phyloP scores from a whole-genome alignment of 257 asterid species.

The Primulina huaijiensis region DNA sequence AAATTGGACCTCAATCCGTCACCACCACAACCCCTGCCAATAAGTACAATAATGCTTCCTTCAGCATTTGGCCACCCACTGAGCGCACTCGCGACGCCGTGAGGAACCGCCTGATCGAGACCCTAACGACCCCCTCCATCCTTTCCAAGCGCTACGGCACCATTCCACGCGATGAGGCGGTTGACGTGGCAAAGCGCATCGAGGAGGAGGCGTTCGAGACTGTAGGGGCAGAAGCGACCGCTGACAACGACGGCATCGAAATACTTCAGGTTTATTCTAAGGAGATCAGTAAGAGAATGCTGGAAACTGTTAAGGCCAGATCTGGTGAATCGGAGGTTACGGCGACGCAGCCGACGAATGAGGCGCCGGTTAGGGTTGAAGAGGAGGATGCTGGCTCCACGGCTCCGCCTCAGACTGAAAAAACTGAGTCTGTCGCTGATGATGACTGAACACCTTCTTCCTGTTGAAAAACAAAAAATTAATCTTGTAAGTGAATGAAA shows the following conservation, averaged over 20 bases:
- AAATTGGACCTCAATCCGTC: not conserved
- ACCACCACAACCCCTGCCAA: slow-evolving; percentile 6
- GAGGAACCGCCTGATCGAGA: slow-evolving; percentile 60
- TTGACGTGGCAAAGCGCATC: slow-evolving; percentile 47
- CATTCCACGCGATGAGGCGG: slow-evolving; percentile 65
- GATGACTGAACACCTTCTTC: slow-evolving; percentile 28
- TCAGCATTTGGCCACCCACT: slow-evolving; percentile 91
- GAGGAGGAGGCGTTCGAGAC: slow-evolving; percentile 68
- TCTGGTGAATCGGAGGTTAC: slow-evolving; percentile 42
- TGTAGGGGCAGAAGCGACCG: slow-evolving; percentile 40
- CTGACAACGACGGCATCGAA: slow-evolving; percentile 72
- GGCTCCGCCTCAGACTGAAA: slow-evolving; percentile 47
- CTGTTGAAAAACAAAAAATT: slow-evolving; percentile 1
- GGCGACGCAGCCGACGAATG: slow-evolving; percentile 23
- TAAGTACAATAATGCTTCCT: slow-evolving; percentile 36
- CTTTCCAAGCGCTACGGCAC: slow-evolving; percentile 85
- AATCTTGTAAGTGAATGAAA: slow-evolving; percentile 22
- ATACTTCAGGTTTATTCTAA: slow-evolving; percentile 73
- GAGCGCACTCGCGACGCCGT: slow-evolving; percentile 94
- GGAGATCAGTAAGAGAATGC: slow-evolving; percentile 83
- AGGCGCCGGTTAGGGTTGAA: slow-evolving; percentile 32
- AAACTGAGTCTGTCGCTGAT: slow-evolving; percentile 42
- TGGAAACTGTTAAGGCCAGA: slow-evolving; percentile 75
- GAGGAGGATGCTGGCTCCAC: slow-evolving; percentile 49
- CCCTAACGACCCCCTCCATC: slow-evolving; percentile 70